Base-by-base conservation (phyloP, 176 grass and related monocot species). In the Oryza punctata region DNA sequence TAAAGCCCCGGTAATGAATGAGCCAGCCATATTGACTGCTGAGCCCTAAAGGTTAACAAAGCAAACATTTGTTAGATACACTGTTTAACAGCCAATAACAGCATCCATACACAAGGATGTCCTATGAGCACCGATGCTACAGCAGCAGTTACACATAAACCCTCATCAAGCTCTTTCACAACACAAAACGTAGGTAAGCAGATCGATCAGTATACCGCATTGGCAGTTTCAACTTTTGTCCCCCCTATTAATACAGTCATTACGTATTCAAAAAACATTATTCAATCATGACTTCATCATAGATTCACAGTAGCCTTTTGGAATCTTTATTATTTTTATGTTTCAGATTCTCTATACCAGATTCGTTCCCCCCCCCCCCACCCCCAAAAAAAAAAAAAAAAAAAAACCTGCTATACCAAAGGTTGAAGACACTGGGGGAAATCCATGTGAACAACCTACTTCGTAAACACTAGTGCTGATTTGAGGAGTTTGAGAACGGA, bases 1-100 rank as follows among this genome's bases (percentile, higher is more conserved):
- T 65, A 97, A 78, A 71, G 65, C 67, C 59, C 92, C 82, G 24
- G 78, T 94, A 21, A 97, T 27, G 85, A 97, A 76, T 46, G 94
- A 79, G 7, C 67, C 82, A 4, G 91, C 84, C 94, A 91, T 94
- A 69, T 88, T 50, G 13, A 50, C 47, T 50, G 14, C 15, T 88
- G 83, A 78, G 3, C 67, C 78, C 83, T 90, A 70, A 1, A 67
- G 18, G 6, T 21, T 57, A 57, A 57, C 3, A 32, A 86, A 16
- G 41, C 26, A 81, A 78, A 78, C 5, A 52, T 13, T n/a, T 6
- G 29, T 90, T 67, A 82, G 21, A 82, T 33, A 73, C 28, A 46
- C 33, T 35, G 19, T 32, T 37, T 29, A 78, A 67, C 28, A 44
- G 44, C 35, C 13, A 65, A 82, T 45, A 82, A 54, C 9, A 25